Evolutionary conservation across 108 stramenopile genomes (phyloP).

Genomic region (Craspedostauros australis): DNA sequence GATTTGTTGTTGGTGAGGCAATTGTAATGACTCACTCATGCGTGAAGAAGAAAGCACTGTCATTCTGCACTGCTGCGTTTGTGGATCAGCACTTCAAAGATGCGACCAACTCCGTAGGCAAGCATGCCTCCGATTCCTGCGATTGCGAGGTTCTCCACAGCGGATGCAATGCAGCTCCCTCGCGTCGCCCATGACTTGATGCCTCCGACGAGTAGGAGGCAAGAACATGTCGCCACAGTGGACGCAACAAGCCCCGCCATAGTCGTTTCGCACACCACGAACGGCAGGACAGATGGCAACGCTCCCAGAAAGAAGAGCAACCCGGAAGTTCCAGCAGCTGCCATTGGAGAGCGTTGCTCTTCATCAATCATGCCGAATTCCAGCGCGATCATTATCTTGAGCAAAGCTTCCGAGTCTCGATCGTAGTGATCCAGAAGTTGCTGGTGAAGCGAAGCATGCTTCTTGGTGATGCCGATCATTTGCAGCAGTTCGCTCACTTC

Average conservation of each 20-base stretch:
- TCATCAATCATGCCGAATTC: conserved; percentile 75
- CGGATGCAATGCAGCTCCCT: conserved; percentile 44
- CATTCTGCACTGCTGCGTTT: too few species aligned
- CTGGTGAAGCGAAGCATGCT: conserved; percentile 28
- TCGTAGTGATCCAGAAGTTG: conserved; percentile 37
- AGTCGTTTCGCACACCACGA: conserved; percentile 20
- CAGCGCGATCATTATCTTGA: conserved; percentile 67
- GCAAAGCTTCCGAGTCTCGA: conserved; percentile 50
- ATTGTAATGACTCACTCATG: too few species aligned
- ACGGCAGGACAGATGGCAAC: conserved; percentile 62
- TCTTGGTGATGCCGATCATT: conserved; percentile 49
- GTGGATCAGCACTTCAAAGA: too few species aligned
- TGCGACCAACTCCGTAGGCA: conserved; percentile 54
- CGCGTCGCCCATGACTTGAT: conserved; percentile 72
- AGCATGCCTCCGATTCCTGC: conserved; percentile 60
- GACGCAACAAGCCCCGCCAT: conserved; percentile 34
- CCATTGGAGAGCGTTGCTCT: conserved; percentile 50
- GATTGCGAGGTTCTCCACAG: conserved; percentile 65
- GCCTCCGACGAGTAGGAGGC: conserved; percentile 53
- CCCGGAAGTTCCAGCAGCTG: conserved; percentile 45
- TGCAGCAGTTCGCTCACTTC: conserved; percentile 38
- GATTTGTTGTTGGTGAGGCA: too few species aligned
- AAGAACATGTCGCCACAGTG: conserved; percentile 27
- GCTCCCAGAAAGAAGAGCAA: conserved; percentile 51
- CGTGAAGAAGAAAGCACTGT: too few species aligned